These are phyloP conservation scores for Hermanozyma aechmeae DNA, from an alignment of 805 yeast genomes.

Conservation along the genomic window DNA sequence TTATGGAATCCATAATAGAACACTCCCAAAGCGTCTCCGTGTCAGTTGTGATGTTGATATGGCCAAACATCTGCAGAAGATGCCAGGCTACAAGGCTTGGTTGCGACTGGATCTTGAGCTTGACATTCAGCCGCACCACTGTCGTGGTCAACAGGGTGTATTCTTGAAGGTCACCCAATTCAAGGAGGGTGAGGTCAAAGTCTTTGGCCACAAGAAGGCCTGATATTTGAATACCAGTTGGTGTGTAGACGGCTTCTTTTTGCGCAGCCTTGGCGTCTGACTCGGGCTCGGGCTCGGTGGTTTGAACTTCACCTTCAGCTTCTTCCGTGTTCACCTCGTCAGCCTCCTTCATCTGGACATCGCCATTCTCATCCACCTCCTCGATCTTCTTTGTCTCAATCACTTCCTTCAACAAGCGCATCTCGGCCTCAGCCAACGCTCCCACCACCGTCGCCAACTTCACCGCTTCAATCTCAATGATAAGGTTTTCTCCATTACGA, in stretches of 20 bases:
- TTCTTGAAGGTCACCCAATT: slow-evolving; percentile 81
- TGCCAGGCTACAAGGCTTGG: slow-evolving; percentile 81
- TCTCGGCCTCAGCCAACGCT: slow-evolving; percentile 37
- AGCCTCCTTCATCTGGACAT: slow-evolving; percentile 1
- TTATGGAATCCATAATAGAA: slow-evolving; percentile 37
- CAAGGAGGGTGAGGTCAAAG: slow-evolving; percentile 76
- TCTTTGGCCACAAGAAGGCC: slow-evolving; percentile 90
- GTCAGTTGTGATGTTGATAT: slow-evolving; percentile 53
- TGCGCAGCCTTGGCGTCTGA: not conserved
- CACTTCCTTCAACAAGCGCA: slow-evolving; percentile 19
- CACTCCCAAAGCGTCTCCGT: slow-evolving; percentile 38
- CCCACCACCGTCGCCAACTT: slow-evolving; percentile 73
- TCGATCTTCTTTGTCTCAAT: slow-evolving; percentile 39
- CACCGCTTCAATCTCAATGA: slow-evolving; percentile 69
- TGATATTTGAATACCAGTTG: slow-evolving; percentile 37
- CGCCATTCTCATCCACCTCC: slow-evolving; percentile 13
- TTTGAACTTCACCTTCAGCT: not conserved
- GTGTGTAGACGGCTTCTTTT: not conserved
- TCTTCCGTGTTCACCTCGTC: slow-evolving; percentile 1
- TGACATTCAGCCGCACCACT: slow-evolving; percentile 72
- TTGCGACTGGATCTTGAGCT: slow-evolving; percentile 69
- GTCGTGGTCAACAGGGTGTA: slow-evolving; percentile 83
- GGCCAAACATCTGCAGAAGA: slow-evolving; percentile 91
- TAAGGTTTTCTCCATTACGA: slow-evolving; percentile 74
- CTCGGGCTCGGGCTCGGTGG: not conserved